Conservation (phyloP, 257 asterid species). For the Solanum commersonii region DNA sequence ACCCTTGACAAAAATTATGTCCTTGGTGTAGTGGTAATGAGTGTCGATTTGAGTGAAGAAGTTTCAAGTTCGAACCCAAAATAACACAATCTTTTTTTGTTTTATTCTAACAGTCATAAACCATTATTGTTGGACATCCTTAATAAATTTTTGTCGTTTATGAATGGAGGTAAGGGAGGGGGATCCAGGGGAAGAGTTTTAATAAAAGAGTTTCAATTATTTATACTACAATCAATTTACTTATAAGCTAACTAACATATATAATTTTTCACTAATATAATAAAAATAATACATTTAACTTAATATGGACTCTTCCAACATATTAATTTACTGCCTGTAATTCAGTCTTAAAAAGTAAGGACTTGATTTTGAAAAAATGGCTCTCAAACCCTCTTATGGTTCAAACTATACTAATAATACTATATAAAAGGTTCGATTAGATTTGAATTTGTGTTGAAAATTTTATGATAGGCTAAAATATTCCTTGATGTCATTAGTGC, state of each 20-base stretch:
- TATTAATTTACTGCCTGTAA: not conserved
- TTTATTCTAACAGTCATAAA: too few species aligned
- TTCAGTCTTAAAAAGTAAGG: not conserved
- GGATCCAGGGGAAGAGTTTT: too few species aligned
- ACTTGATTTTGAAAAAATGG: not conserved
- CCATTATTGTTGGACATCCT: too few species aligned
- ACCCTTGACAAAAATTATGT: too few species aligned
- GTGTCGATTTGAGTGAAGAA: too few species aligned
- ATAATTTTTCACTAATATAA: too few species aligned
- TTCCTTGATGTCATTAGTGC: rapidly evolving
- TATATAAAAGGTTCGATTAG: not conserved
- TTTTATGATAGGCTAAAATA: not conserved
- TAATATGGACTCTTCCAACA: not conserved
- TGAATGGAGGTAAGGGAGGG: too few species aligned
- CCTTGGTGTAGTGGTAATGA: too few species aligned
- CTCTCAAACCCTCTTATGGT: not conserved
- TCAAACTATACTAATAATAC: not conserved
- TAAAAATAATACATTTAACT: not conserved
- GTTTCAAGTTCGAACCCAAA: too few species aligned
- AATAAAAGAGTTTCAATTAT: not conserved
- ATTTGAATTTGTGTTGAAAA: not conserved
- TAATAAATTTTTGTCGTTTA: too few species aligned
- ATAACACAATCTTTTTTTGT: too few species aligned
- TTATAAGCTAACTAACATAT: not conserved
- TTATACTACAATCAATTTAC: not conserved